Conservation (phyloP, 805 yeast genomes). For the Ogataea corticis region DNA sequence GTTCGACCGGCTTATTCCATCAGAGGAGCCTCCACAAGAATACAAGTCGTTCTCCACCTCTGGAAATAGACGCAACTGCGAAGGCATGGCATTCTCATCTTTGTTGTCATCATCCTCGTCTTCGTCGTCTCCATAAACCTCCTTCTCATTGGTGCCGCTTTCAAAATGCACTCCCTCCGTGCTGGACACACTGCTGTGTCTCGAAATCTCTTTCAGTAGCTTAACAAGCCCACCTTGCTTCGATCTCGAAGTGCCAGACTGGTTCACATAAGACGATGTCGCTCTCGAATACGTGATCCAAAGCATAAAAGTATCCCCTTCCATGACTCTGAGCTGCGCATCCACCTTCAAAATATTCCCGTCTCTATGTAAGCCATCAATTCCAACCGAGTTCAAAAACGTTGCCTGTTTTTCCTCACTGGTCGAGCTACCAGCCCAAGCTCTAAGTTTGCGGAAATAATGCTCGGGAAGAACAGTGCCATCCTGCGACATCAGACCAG, state of each 20-base stretch:
- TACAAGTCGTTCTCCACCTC: slow-evolving; percentile 37
- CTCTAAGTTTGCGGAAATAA: slow-evolving; percentile 71
- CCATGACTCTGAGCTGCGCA: slow-evolving; percentile 74
- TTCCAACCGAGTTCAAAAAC: slow-evolving; percentile 63
- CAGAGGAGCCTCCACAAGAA: slow-evolving; percentile 30
- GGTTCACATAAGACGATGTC: slow-evolving; percentile 4
- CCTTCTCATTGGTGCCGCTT: neutral
- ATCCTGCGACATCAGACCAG: slow-evolving; percentile 41
- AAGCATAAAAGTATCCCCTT: slow-evolving; percentile 56
- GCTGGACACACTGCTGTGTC: neutral
- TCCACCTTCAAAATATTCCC: slow-evolving; percentile 69
- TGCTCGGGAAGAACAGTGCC: slow-evolving; percentile 92
- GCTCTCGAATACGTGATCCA: slow-evolving; percentile 86
- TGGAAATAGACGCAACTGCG: slow-evolving; percentile 53
- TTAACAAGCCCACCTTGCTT: neutral
- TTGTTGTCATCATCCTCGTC: slow-evolving; percentile 7
- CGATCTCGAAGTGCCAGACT: neutral
- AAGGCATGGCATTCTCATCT: slow-evolving; percentile 39
- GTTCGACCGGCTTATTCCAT: slow-evolving; percentile 29
- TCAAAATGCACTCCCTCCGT: slow-evolving; percentile 4
- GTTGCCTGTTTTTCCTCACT: slow-evolving; percentile 47
- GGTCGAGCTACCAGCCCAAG: slow-evolving; percentile 35
- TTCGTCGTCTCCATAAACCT: neutral
- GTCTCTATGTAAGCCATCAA: slow-evolving; percentile 68
- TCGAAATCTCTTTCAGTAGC: neutral